These are phyloP conservation scores for Paramarasmius palmivorus DNA, from an alignment of 1,284 basidiomycete species.

Conservation along the genomic window DNA sequence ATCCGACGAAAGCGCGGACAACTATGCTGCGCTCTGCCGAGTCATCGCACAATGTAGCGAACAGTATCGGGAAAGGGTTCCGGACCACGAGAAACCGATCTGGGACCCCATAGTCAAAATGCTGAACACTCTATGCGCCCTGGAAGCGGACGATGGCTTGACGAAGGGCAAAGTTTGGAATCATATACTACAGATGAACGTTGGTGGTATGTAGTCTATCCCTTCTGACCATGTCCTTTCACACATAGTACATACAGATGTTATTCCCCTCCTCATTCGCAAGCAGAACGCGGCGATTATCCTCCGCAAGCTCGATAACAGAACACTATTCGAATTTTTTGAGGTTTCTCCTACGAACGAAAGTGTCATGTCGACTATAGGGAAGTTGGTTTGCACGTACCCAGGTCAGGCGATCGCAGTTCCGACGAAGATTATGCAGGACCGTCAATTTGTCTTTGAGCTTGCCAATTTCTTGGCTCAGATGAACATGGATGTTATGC, in stretches of 20 bases:
- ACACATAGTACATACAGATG: slow-evolving; percentile 22
- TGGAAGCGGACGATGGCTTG: not conserved
- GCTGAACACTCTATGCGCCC: slow-evolving; percentile 19
- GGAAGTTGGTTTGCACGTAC: slow-evolving; percentile 37
- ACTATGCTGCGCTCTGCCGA: not conserved
- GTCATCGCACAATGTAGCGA: slow-evolving; percentile 15
- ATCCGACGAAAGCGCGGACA: slow-evolving; percentile 26
- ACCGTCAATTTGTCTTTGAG: slow-evolving; percentile 23
- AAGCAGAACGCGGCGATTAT: slow-evolving; percentile 47
- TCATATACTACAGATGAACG: slow-evolving; percentile 16
- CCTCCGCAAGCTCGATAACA: slow-evolving; percentile 26
- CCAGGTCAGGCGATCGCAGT: slow-evolving; percentile 30
- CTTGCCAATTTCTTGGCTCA: slow-evolving; percentile 16
- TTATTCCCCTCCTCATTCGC: slow-evolving; percentile 34
- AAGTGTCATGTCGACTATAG: slow-evolving; percentile 33
- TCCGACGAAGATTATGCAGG: slow-evolving; percentile 13
- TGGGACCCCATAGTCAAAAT: slow-evolving; percentile 28
- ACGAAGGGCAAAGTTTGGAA: slow-evolving; percentile 4
- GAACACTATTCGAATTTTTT: slow-evolving; percentile 39
- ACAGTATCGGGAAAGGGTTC: not conserved
- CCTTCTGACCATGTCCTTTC: not conserved
- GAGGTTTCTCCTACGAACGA: slow-evolving; percentile 35
- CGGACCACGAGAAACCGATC: slow-evolving; percentile 5
- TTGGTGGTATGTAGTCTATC: slow-evolving; percentile 20
- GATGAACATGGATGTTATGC: slow-evolving; percentile 15